Evolutionary conservation across 1,139 yeast species (phyloP), one percentile per base, ranked within the genome.

Genomic region (Pichia sp.): DNA sequence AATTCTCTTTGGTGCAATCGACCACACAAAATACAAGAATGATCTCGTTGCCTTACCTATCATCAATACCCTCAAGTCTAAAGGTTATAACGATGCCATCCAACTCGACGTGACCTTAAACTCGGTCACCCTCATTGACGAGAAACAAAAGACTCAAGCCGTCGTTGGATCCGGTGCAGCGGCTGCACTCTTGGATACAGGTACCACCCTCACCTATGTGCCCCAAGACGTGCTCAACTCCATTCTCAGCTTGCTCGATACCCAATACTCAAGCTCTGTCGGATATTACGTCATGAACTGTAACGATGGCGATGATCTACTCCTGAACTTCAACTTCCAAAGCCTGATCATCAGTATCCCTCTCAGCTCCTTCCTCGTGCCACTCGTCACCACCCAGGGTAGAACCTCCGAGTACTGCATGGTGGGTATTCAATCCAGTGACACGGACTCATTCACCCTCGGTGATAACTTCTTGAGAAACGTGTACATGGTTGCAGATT

Each of bases 401-500:
- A 4, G 36, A 5, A 11, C 32, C 11, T 35, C 41, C 5, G 25
- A 30, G 14, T 35, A 34, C 21, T 41, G 40, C 33, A 36, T 34
- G 33, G 34, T 41, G 27, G 45, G 45, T 9, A 16, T 66, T 5
- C 45, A 55, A 25, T 45, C 53, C 16, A 48, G 56, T 19, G 55
- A 53, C 19, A 58, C 53, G 22, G 48, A 47, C 22, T 38, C 56
- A 1, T 52, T 59, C 32, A 62, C 72, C 16, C 54, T 84, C 11
- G 96, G 96, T 33, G 94, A 83, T 56, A 70, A 76, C 27, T 76
- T 85, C 60, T 62, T 86, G 49, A 69, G 86, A 45, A 66, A 72
- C 35, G 86, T 85, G 8, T 86, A 86, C 54, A 73, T 78, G 35
- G 94, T 85, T 29, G 85, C 72, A 50, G 93, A 87, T 57, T 62